Evolutionary conservation across 768 basidiomycete genomes (phyloP).

Genomic region (Collybiopsis confluens): DNA sequence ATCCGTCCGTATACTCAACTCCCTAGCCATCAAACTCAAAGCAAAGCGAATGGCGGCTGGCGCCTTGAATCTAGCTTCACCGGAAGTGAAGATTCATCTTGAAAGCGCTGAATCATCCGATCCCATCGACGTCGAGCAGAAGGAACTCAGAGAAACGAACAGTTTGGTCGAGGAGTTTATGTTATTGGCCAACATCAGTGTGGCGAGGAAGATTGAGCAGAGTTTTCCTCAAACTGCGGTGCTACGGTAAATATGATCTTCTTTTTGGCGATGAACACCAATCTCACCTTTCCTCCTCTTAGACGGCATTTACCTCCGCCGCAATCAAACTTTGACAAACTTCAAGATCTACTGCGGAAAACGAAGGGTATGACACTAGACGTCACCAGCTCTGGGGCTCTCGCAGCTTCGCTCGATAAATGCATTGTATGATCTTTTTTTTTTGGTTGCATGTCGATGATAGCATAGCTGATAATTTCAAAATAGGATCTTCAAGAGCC

Average conservation of each 20-base stretch:
- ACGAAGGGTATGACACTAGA: slow-evolving; percentile 80
- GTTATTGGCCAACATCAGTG: slow-evolving; percentile 95
- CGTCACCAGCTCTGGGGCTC: slow-evolving; percentile 84
- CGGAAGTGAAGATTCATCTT: slow-evolving; percentile 95
- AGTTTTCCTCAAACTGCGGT: slow-evolving; percentile 96
- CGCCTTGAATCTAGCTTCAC: slow-evolving; percentile 96
- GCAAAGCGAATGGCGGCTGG: slow-evolving; percentile 88
- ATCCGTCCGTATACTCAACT: slow-evolving; percentile 85
- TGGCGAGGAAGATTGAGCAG: slow-evolving; percentile 88
- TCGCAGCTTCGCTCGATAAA: slow-evolving; percentile 83
- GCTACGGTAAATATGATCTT: slow-evolving; percentile 48
- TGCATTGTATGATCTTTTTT: slow-evolving; percentile 87
- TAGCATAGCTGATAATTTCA: background rate
- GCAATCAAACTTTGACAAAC: slow-evolving; percentile 88
- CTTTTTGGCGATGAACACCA: background rate
- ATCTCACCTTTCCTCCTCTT: slow-evolving; percentile 6
- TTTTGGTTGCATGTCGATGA: too few relatives aligned
- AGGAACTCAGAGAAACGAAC: slow-evolving; percentile 89
- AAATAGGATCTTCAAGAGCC: slow-evolving; percentile 74
- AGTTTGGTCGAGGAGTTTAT: slow-evolving; percentile 98
- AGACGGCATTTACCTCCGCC: slow-evolving; percentile 93
- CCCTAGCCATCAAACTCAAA: slow-evolving; percentile 80
- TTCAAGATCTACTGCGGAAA: slow-evolving; percentile 89
- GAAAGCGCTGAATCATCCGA: slow-evolving; percentile 92
- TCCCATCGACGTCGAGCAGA: slow-evolving; percentile 96